Evolutionary conservation across 2,329 filamentous ascomycete species (phyloP), one percentile per base, ranked within the genome.

Genomic region (Passalora sequoiae): DNA sequence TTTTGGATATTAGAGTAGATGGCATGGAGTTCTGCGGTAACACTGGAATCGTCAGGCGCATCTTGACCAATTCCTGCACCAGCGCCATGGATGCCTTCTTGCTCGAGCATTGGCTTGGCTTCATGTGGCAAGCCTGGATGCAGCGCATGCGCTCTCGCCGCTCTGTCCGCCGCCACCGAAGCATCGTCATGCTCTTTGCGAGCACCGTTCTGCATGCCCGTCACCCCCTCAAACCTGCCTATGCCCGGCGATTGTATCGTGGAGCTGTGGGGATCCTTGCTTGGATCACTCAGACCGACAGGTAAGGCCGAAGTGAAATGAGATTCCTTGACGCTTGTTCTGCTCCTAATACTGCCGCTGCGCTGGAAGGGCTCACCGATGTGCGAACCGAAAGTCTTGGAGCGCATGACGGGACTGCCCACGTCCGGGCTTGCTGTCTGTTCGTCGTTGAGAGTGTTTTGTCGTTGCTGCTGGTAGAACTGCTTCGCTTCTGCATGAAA

Each of bases 401-500:
- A 65, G 30, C 65, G 64, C 35, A 69, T 58, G 35, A 70, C 57
- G 6, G 71, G 70, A 25, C 53, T 55, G 20, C 38, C 49, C 15
- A 48, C 38, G 7, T 46, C 30, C 2, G 58, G 54, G 40, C 51
- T 67, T 58, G 52, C 63, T 60, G 60, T 66, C 20, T 19, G 43
- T 44, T 49, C 38, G 16, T 56, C 68, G 60, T 60, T 60, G 50
- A 71, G 60, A 29, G 68, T 73, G 50, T 83, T 84, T 45, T 82
- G 72, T 65, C 89, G 86, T 66, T 87, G 89, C 54, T 86, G 78
- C 69, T 96, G 91, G 66, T 95, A 98, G 70, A 97, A 94, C 50
- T 96, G 77, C 67, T 95, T 97, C 47, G 91, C 87, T 64, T 98
- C 92, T 19, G 86, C 83, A 65, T 95, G 89, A 60, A 84, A 94